phyloP scores from a whole-genome alignment of 2,329 filamentous ascomycete species.

The Orbilia quercus region DNA sequence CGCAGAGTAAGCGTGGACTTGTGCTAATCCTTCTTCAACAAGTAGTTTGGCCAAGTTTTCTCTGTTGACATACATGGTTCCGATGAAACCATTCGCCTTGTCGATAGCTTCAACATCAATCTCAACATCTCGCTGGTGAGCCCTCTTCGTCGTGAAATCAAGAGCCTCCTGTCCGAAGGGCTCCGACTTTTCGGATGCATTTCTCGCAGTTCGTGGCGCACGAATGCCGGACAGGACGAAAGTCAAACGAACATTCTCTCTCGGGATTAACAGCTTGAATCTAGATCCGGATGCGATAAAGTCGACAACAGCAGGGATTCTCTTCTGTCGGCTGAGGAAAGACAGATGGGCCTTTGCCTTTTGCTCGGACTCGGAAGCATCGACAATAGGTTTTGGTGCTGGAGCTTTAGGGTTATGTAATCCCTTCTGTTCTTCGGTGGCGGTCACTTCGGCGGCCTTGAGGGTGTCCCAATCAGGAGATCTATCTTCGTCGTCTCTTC shows the following conservation, averaged over 20 bases:
- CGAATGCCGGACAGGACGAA: conserved; percentile 94
- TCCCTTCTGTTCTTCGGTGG: conserved; percentile 88
- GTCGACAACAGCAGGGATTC: conserved; percentile 91
- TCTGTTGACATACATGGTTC: conserved; percentile 89
- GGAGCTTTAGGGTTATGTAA: conserved; percentile 94
- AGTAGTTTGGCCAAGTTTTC: conserved; percentile 95
- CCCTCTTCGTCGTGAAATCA: conserved; percentile 87
- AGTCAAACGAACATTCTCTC: conserved; percentile 93
- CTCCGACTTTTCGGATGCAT: conserved; percentile 82
- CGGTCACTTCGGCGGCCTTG: conserved; percentile 80
- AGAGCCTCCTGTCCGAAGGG: conserved; percentile 95
- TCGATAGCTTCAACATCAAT: conserved; percentile 94
- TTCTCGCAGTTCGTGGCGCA: conserved; percentile 85
- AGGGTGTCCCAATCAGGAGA: conserved; percentile 94
- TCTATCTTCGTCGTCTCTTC: conserved; percentile 92
- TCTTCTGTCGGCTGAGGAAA: conserved; percentile 87
- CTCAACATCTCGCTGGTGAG: conserved; percentile 94
- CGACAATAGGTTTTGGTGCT: conserved; percentile 82
- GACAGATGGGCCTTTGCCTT: conserved; percentile 95
- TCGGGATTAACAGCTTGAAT: conserved; percentile 90
- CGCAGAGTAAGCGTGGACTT: conserved; percentile 92
- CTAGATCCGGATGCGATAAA: conserved; percentile 97
- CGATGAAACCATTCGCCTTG: conserved; percentile 97
- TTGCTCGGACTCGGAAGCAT: conserved; percentile 91
- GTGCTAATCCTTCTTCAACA: conserved; percentile 91